Base-by-base conservation (phyloP, 2,329 filamentous ascomycete species). In the Pseudocercospora eumusae region DNA sequence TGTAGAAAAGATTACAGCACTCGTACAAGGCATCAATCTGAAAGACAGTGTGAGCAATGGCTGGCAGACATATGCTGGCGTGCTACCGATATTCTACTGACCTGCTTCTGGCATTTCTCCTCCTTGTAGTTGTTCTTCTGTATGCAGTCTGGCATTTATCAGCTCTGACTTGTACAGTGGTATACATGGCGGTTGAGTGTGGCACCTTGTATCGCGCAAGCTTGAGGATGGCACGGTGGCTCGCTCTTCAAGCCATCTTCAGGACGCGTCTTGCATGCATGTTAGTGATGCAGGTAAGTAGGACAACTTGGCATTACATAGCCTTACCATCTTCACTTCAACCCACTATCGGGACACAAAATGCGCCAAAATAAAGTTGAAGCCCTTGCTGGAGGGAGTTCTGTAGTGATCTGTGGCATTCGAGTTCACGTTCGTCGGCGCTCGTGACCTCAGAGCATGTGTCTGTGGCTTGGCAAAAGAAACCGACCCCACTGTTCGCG, bases 1-100 rank as follows among this genome's bases (percentile, higher is more conserved):
- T 80, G 78, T 99, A 98, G 75, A 98, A 96, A 11, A 86, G 84
- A 71, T 93, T 88, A 77, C 95, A 99, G 78, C 95, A 99, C 69
- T 95, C 89, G 77, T 98, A 99, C 23, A 99, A 80, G 2, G 92
- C 91, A 74, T 93, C 88, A 60, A 99, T 84, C 72, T 92, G 81
- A 18, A 79, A 76, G 5, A 15, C 23, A 65, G 60, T 68, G 61
- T 28, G 21, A 7, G 49, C 40, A 56, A 13, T 62, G 31, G 31
- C 27, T 2, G 18, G 23, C 13, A 50, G 28, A 45, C 33, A 23
- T 40, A 33, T 36, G 33, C 20, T 21, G 15, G 21, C 25, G 25
- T 52, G 13, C 18, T 18, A 20, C 42, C 42, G 33, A 18, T 67
- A 81, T n/a, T n/a, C n/a, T n/a, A n/a, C n/a, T n/a, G n/a, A n/a